Evolutionary conservation across 495 filamentous ascomycete species (phyloP), one percentile per base, ranked within the genome.

Genomic region (Penicillium antarcticum): DNA sequence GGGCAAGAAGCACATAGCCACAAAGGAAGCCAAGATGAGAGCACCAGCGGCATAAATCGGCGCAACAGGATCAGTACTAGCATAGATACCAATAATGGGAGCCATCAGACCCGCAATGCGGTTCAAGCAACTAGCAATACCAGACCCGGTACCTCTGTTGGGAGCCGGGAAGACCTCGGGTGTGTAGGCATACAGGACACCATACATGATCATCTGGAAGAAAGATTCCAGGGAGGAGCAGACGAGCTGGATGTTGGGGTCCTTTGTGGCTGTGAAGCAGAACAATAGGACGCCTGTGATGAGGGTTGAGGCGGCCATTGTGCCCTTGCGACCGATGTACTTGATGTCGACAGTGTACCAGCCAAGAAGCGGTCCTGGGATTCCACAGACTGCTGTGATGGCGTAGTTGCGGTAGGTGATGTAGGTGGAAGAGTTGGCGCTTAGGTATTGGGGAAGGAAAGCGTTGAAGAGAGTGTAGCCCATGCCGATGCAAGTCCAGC

Each of bases 131-230:
- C 74, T 75, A n/a, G 74, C 71, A 23, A 82, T 74, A 8, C 78
- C 81, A 12, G 73, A 72, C 4, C 78, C 81, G 3, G 76, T 80
- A 5, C 80, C 81, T 13, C 80, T 67, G 48, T 79, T 73, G 1
- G 76, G 75, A 10, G 79, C 72, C 1, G 81, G 78, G 60, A 83
- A 78, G 2, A 82, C 70, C 47, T 83, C 81, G 1, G 79, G 77
- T 0, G 80, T 83, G 55, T 80, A 80, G 12, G 73, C 72, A 46
- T 80, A 80, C 3, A 84, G 47, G 1, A 81, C 77, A 13, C 76
- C 79, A 45, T 80, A 78, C 71, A 76, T 80, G 51, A 75, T 71
- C 50, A 78, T 77, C 61, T 81, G 72, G 66, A 80, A 76, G 60
- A 81, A 79, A 11, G 77, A 72, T 35, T 78, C 69, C 12, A 79